These are phyloP conservation scores for Geranium incanum DNA, from an alignment of 441 rosid species.

Conservation along the genomic window DNA sequence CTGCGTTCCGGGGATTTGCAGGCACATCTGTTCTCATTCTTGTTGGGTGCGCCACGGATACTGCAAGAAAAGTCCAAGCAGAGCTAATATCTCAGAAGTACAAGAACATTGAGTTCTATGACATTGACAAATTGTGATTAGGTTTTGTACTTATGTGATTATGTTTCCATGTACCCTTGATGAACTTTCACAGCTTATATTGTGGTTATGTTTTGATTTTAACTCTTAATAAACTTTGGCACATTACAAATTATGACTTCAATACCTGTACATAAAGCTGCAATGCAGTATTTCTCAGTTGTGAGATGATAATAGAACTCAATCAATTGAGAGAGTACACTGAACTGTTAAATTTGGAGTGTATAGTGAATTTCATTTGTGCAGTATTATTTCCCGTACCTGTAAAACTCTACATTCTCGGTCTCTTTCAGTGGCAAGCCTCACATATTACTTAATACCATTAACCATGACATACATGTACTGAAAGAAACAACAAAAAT, in stretches of 20 bases:
- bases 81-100: conserved; percentile 93
- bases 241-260: too few species aligned
- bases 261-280: too few species aligned
- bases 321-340: too few species aligned
- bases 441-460: background rate
- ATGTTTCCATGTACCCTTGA: background rate
- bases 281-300: too few species aligned
- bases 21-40: conserved; percentile 91
- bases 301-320: too few species aligned
- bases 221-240: too few species aligned
- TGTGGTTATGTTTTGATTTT: too few species aligned
- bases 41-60: conserved; percentile 88
- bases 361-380: too few species aligned
- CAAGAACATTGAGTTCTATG: conserved; percentile 86
- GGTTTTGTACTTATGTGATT: background rate
- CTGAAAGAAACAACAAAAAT: background rate
- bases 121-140: conserved; percentile 38
- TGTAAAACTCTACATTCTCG: too few species aligned
- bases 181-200: background rate
- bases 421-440: background rate
- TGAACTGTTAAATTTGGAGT: too few species aligned
- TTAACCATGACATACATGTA: conserved; percentile 2
- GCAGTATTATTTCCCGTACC: too few species aligned
- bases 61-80: conserved; percentile 94
- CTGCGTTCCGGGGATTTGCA: conserved; percentile 89